Percentiles rank a stretch among this genome's conserved stretches.
Conservation (phyloP, 1,284 basidiomycete genomes). For the Sparassis latifolia region DNA sequence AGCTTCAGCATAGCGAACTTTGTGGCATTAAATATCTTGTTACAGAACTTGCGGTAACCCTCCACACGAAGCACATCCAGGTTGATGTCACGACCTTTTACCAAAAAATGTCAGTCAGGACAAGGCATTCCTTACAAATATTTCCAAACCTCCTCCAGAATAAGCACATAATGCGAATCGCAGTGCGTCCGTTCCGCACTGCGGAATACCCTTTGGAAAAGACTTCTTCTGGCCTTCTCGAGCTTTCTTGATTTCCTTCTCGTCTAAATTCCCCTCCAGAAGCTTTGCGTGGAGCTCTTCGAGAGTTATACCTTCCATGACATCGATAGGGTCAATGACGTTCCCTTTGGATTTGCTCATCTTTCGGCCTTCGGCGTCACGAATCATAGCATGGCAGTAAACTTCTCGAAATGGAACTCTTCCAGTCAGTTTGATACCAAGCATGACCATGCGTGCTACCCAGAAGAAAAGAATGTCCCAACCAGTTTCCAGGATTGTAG, state of each 20-base stretch:
- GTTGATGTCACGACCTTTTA: constrained; percentile 85
- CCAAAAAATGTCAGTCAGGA: neutral
- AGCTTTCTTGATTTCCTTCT: constrained; percentile 85
- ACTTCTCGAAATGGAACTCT: constrained; percentile 91
- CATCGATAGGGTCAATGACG: constrained; percentile 92
- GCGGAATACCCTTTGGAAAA: constrained; percentile 95
- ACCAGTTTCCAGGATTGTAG: constrained; percentile 85
- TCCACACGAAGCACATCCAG: constrained; percentile 91
- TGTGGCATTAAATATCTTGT: constrained; percentile 98
- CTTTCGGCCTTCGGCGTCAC: constrained; percentile 91
- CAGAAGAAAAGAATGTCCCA: constrained; percentile 99
- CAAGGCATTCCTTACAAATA: neutral
- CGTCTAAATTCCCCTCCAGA: constrained; percentile 83
- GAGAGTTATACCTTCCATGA: constrained; percentile 81
- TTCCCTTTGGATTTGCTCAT: constrained; percentile 97
- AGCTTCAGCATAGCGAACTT: constrained; percentile 94
- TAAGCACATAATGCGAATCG: constrained; percentile 92
- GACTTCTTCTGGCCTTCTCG: constrained; percentile 93
- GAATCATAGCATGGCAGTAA: constrained; percentile 94
- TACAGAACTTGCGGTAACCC: constrained; percentile 97
- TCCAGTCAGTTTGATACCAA: constrained; percentile 83
- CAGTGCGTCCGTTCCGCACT: constrained; percentile 93
- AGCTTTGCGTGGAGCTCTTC: constrained; percentile 80
- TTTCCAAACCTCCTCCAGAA: constrained; percentile 67
- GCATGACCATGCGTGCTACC: constrained; percentile 95